Conservation (phyloP, 257 asterid genomes). For the Penstemon eatonii region DNA sequence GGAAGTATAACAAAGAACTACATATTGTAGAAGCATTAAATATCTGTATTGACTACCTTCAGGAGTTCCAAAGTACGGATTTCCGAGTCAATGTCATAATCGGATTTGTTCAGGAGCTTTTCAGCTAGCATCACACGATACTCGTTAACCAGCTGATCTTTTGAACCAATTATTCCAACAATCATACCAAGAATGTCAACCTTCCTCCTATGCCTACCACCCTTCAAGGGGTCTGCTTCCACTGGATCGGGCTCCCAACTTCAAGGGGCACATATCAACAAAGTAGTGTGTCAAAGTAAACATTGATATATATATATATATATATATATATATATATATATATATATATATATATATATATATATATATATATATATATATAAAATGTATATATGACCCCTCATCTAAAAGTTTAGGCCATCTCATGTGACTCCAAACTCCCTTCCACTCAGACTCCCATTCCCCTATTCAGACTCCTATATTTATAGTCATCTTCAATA, state of each 20-base stretch:
- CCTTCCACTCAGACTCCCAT: no score
- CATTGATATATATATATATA: constrained; percentile 6
- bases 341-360: no score
- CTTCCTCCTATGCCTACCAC: constrained; percentile 78
- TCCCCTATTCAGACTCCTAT: no score
- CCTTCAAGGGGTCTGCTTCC: constrained; percentile 89
- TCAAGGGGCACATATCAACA: constrained; percentile 33
- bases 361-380: no score
- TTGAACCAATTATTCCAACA: constrained; percentile 93
- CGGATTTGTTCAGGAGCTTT: constrained; percentile 89
- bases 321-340: no score
- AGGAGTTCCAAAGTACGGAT: constrained; percentile 93
- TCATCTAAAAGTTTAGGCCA: no score
- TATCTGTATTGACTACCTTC: constrained; percentile 57
- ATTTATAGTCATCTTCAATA: no score
- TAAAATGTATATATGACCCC: no score
- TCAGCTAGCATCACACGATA: constrained; percentile 99
- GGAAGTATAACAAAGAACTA: constrained; percentile 10
- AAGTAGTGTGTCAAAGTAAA: constrained; percentile 33
- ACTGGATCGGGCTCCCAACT: constrained; percentile 99
- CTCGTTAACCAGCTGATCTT: constrained; percentile 96
- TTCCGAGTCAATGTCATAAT: constrained; percentile 94
- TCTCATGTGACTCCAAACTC: no score
- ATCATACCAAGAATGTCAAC: constrained; percentile 95
- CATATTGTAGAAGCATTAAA: constrained; percentile 28